These are phyloP conservation scores for Pythium dissotocum DNA, from an alignment of 352 stramenopile genomes.

Conservation along the genomic window DNA sequence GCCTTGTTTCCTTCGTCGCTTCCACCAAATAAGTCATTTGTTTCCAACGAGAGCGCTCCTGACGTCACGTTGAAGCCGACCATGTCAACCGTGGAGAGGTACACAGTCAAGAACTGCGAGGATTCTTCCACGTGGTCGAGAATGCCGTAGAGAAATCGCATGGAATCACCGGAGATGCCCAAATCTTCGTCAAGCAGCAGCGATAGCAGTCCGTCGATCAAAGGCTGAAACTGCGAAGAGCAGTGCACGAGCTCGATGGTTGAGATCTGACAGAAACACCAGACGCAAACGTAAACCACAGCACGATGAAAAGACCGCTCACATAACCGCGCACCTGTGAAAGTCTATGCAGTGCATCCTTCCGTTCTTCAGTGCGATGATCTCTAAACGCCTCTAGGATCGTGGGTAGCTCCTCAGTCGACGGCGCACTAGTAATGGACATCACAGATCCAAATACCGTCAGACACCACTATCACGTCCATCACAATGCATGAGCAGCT, in stretches of 20 bases:
- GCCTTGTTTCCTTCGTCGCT: constrained; percentile 15
- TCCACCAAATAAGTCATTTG: constrained; percentile 13
- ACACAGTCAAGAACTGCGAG: constrained; percentile 49
- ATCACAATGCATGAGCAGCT: not conserved
- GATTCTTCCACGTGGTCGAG: constrained; percentile 50
- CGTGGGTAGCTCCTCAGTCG: constrained; percentile 40
- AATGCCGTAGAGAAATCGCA: constrained; percentile 42
- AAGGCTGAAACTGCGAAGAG: constrained; percentile 32
- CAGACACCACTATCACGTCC: not conserved
- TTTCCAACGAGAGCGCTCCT: constrained; percentile 34
- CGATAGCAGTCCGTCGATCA: constrained; percentile 32
- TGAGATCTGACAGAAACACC: constrained; percentile 36
- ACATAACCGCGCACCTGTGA: constrained; percentile 29
- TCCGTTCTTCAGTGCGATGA: constrained; percentile 14
- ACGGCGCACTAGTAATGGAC: constrained; percentile 31
- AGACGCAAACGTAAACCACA: too few species aligned
- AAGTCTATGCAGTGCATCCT: constrained; percentile 33
- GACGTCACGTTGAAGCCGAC: constrained; percentile 30
- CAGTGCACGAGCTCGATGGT: constrained; percentile 58
- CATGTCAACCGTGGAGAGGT: constrained; percentile 49
- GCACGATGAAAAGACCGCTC: not conserved
- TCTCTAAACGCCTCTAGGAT: constrained; percentile 34
- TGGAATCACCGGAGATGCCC: constrained; percentile 19
- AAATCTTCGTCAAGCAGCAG: constrained; percentile 37
- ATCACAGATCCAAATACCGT: not conserved